Base-by-base conservation (phyloP, 163 green algal genomes). In the Chlorella variabilis region DNA sequence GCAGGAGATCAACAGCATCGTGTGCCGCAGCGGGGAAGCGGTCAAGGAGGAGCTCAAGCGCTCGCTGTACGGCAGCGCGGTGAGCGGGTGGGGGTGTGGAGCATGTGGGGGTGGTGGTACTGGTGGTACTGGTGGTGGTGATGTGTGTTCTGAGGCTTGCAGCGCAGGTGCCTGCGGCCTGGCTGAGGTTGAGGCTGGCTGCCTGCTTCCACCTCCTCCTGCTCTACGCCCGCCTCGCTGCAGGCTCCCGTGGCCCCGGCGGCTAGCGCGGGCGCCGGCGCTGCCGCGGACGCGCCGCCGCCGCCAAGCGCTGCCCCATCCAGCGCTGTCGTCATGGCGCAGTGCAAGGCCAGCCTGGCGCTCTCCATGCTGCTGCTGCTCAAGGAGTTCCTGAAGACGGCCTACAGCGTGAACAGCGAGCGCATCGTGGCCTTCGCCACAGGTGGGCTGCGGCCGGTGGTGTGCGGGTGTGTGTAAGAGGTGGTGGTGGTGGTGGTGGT, bases 281-380 rank as follows among this genome's bases (percentile, higher is more conserved):
- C 81, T 54, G 45, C 45, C 42, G 36, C 6, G 81, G 21, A 66
- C 20, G 29, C n/a, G 21, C 54, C 39, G 38, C 77, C 56, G 59
- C 65, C 6, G 69, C 76, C 62, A 48, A 54, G 8, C 34, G 36
- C 41, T 18, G 56, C 29, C 29, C 29, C 59, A 39, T 36, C 59
- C 58, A 71, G 58, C 59, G n/a, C 25, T 20, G 39, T 49, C 6
- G n/a, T 90, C 15, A 36, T 69, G 45, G 80, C 71, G 13, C 78
- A 83, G 39, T 84, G 56, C 68, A 85, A 88, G 75, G 87, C 87
- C 1, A 77, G 87, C 18, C 34, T 91, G 18, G 83, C 86, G 18
- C 58, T 95, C 38, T 92, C 80, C 11, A 89, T 97, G 80, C 81
- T 97, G 66, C 88, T 94, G 67, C 77, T 92, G 81, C 80, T 96